These are phyloP conservation scores for Lepiota brunneoincarnata DNA, from an alignment of 768 basidiomycete genomes.

Conservation along the genomic window DNA sequence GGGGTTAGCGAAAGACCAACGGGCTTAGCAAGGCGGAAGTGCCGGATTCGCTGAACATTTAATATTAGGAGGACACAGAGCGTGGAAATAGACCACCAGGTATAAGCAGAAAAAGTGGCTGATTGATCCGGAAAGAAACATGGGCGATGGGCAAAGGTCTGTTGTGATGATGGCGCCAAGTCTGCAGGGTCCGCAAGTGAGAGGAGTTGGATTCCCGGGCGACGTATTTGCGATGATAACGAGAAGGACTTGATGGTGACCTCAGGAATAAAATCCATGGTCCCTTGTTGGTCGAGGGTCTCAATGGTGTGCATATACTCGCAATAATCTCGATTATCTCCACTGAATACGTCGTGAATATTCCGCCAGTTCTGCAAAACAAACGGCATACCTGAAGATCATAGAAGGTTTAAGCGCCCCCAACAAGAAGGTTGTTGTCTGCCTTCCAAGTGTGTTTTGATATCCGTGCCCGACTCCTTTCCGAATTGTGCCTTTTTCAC, in stretches of 20 bases:
- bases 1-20: slow-evolving; percentile 16
- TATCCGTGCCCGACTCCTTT: slow-evolving; percentile 80
- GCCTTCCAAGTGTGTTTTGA: slow-evolving; percentile 78
- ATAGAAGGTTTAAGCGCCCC: slow-evolving; percentile 59
- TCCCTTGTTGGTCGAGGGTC: slow-evolving; percentile 16
- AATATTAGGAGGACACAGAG: slow-evolving; percentile 58
- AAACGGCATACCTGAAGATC: slow-evolving; percentile 60
- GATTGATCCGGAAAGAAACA: slow-evolving; percentile 80
- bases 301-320: slow-evolving; percentile 45
- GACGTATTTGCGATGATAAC: slow-evolving; percentile 63
- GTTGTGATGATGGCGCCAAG: slow-evolving; percentile 27
- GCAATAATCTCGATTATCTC: slow-evolving; percentile 92
- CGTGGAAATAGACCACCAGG: slow-evolving; percentile 46
- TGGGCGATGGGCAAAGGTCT: slow-evolving; percentile 58
- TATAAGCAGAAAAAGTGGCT: slow-evolving; percentile 43
- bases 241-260: slow-evolving; percentile 90
- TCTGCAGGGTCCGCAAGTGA: slow-evolving; percentile 46
- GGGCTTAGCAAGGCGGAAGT: slow-evolving; percentile 29
- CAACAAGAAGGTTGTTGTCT: slow-evolving; percentile 73
- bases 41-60: slow-evolving; percentile 42
- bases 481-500: slow-evolving; percentile 71
- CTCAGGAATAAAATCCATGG: slow-evolving; percentile 50
- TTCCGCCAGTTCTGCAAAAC: neutral
- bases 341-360: slow-evolving; percentile 38
- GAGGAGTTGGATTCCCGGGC: slow-evolving; percentile 85